phyloP scores from a whole-genome alignment of 2,329 filamentous ascomycete species.

The Alternaria gaisen region DNA sequence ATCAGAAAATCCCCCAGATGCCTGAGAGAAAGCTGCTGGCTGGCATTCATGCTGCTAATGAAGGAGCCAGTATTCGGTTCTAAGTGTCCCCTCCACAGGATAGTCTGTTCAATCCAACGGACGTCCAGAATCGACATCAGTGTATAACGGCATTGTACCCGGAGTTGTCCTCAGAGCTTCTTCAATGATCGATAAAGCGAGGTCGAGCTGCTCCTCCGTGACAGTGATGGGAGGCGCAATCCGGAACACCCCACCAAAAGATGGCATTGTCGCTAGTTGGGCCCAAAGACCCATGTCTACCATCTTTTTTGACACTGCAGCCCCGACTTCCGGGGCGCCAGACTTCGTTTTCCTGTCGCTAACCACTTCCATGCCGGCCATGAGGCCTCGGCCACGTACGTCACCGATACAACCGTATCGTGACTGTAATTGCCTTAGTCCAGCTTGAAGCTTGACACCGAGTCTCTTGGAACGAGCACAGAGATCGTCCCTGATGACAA shows the following conservation, averaged over 20 bases:
- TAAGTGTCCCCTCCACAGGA: not conserved
- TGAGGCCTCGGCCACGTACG: constrained; percentile 66
- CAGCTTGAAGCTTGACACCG: constrained; percentile 59
- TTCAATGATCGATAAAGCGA: constrained; percentile 66
- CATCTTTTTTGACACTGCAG: constrained; percentile 58
- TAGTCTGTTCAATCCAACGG: not conserved
- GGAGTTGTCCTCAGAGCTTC: constrained; percentile 64
- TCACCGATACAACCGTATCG: constrained; percentile 70
- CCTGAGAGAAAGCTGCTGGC: not conserved
- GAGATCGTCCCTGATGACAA: constrained; percentile 65
- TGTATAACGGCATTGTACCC: constrained; percentile 48
- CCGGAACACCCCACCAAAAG: constrained; percentile 62
- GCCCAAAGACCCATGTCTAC: constrained; percentile 65
- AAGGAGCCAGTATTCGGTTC: not conserved
- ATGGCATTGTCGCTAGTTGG: constrained; percentile 62
- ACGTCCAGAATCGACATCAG: not conserved
- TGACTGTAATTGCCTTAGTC: constrained; percentile 57
- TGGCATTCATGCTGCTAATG: not conserved
- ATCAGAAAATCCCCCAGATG: not conserved
- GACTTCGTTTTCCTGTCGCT: constrained; percentile 59
- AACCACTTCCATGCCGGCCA: constrained; percentile 68
- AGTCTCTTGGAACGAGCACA: constrained; percentile 56
- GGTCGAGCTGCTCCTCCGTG: constrained; percentile 51
- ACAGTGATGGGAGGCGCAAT: constrained; percentile 70
- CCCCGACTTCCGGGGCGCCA: constrained; percentile 59